A percentile compares a stretch with the other conserved stretches of the same genome.
Evolutionary conservation across 2,329 filamentous ascomycete genomes (phyloP).

Genomic region (Neoarthrinium moseri): DNA sequence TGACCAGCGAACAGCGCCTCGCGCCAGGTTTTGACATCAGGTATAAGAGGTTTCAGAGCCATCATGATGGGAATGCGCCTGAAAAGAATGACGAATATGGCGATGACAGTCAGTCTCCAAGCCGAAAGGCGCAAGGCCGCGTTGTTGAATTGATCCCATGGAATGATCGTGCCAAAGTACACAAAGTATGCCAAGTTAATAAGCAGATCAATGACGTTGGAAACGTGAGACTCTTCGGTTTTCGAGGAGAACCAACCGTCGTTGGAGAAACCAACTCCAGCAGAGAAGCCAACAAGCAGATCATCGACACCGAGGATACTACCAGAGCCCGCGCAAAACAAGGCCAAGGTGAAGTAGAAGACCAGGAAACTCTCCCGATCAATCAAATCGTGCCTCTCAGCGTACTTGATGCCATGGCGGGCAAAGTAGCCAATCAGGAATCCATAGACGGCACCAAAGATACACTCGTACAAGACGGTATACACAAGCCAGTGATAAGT

Average conservation of each 20-base stretch:
- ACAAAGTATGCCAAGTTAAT: slow-evolving; percentile 98
- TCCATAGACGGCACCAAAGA: slow-evolving; percentile 88
- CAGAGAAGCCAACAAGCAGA: slow-evolving; percentile 88
- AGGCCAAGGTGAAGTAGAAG: slow-evolving; percentile 95
- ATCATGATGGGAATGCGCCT: slow-evolving; percentile 95
- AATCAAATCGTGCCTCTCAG: slow-evolving; percentile 82
- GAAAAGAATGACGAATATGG: slow-evolving; percentile 93
- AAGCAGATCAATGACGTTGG: slow-evolving; percentile 96
- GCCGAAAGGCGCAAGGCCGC: slow-evolving; percentile 71
- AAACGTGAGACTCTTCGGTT: slow-evolving; percentile 97
- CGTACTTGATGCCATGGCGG: slow-evolving; percentile 83
- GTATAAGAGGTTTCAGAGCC: slow-evolving; percentile 84
- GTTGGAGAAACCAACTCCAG: slow-evolving; percentile 98
- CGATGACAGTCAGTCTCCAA: slow-evolving; percentile 91
- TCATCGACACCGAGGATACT: slow-evolving; percentile 91
- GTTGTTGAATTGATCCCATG: slow-evolving; percentile 89
- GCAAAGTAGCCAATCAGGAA: slow-evolving; percentile 87
- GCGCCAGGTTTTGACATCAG: slow-evolving; percentile 96
- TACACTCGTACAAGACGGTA: slow-evolving; percentile 91
- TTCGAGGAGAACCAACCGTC: slow-evolving; percentile 99
- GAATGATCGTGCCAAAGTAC: slow-evolving; percentile 95
- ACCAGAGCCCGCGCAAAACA: slow-evolving; percentile 94
- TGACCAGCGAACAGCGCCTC: slow-evolving; percentile 96
- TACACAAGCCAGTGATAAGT: slow-evolving; percentile 85
- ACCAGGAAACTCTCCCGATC: slow-evolving; percentile 97